Percentiles rank a stretch among this genome's conserved stretches.
These are phyloP conservation scores for Apiotrichum gracile DNA, from an alignment of 1,284 basidiomycete species.

Conservation along the genomic window DNA sequence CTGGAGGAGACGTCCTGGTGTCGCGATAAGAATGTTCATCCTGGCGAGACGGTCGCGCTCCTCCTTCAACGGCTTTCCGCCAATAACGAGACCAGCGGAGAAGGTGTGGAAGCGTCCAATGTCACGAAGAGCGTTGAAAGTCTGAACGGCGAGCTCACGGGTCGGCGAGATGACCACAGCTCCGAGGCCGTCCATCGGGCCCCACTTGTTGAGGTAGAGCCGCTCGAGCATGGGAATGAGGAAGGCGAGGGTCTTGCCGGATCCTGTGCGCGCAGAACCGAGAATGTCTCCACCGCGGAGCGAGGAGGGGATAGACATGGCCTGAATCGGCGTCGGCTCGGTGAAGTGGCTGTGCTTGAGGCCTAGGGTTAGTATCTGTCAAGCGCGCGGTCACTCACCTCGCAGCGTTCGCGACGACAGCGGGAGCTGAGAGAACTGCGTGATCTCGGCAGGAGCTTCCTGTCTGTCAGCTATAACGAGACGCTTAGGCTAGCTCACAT, in stretches of 20 bases:
- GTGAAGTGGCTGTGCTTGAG: conserved; percentile 79
- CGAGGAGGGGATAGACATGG: conserved; percentile 58
- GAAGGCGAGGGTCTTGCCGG: conserved; percentile 78
- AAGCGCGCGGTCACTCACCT: conserved; percentile 21
- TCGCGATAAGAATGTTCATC: conserved; percentile 98
- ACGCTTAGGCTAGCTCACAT: conserved; percentile 28
- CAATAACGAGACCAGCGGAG: conserved; percentile 92
- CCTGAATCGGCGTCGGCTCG: conserved; percentile 78
- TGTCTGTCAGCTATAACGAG: not conserved
- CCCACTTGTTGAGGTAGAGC: conserved; percentile 69
- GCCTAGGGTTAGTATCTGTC: conserved; percentile 49
- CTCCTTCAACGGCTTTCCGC: conserved; percentile 92
- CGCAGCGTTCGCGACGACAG: conserved; percentile 41
- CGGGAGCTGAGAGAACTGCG: conserved; percentile 46
- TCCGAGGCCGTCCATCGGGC: conserved; percentile 75
- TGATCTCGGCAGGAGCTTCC: conserved; percentile 29
- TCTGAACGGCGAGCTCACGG: conserved; percentile 91
- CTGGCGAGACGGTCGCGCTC: conserved; percentile 79
- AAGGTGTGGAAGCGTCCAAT: conserved; percentile 88
- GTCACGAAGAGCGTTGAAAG: conserved; percentile 88
- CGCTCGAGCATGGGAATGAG: conserved; percentile 70
- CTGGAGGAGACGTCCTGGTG: conserved; percentile 88
- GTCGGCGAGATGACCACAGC: conserved; percentile 94
- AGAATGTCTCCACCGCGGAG: conserved; percentile 65
- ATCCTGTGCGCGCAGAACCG: conserved; percentile 72